Conservation (phyloP, 2,329 filamentous ascomycete genomes). For the Talaromyces marneffei region DNA sequence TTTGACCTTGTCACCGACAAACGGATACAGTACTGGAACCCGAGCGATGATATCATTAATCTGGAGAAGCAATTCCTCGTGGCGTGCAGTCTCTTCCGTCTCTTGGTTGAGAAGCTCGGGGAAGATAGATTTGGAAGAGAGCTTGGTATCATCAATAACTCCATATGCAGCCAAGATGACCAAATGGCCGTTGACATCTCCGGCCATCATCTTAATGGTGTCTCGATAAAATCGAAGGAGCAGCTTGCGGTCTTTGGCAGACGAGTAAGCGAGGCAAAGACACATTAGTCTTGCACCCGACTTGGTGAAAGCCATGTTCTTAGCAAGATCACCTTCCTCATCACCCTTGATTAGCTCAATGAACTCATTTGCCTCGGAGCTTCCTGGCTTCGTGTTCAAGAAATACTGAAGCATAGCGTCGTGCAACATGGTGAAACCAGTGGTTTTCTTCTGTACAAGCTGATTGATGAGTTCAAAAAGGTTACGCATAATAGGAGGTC, state of each 20-base stretch:
- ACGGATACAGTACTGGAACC: constrained; percentile 71
- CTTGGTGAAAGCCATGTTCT: constrained; percentile 94
- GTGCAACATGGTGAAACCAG: constrained; percentile 94
- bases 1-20: constrained; percentile 58
- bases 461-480: constrained; percentile 83
- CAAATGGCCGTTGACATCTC: constrained; percentile 69
- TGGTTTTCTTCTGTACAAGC: constrained; percentile 92
- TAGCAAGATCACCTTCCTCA: constrained; percentile 80
- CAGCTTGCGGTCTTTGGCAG: constrained; percentile 86
- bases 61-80: constrained; percentile 41
- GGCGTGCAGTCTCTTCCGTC: constrained; percentile 30
- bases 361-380: constrained; percentile 79
- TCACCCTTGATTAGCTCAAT: constrained; percentile 87
- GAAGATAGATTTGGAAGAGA: constrained; percentile 79
- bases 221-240: constrained; percentile 88
- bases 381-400: constrained; percentile 67
- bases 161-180: constrained; percentile 83
- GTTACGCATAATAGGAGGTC: constrained; percentile 77
- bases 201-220: constrained; percentile 76
- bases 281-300: constrained; percentile 78
- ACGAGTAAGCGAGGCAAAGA: constrained; percentile 74
- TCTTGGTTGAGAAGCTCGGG: constrained; percentile 75
- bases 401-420: constrained; percentile 98
- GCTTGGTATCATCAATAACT: constrained; percentile 87
- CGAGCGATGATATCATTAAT: constrained; percentile 47